These are phyloP conservation scores for Bryoerythrophyllum caledonicum DNA, from an alignment of 225 moss, liverwort and hornwort genomes.

Conservation along the genomic window DNA sequence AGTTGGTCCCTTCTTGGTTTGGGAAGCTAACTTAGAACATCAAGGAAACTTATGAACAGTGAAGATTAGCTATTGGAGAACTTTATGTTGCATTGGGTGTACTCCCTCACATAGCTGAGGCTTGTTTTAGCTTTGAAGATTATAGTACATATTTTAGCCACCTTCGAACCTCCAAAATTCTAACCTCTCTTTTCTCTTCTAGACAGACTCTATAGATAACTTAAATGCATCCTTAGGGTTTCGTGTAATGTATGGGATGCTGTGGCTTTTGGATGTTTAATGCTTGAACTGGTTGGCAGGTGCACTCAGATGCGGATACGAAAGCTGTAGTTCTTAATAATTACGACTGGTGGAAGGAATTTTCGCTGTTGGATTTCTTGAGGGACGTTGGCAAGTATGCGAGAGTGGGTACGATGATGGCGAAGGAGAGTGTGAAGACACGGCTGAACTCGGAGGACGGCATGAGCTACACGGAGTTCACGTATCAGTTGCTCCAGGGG, in stretches of 20 bases:
- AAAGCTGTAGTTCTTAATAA: constrained; percentile 73
- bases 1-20: too few relatives aligned
- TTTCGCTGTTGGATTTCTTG: constrained; percentile 76
- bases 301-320: constrained; percentile 34
- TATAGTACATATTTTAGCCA: too few relatives aligned
- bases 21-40: too few relatives aligned
- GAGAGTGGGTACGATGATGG: constrained; percentile 96
- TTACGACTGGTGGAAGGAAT: constrained; percentile 93
- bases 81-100: too few relatives aligned
- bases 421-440: constrained; percentile 94
- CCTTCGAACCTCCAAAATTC: too few relatives aligned
- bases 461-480: constrained; percentile 98
- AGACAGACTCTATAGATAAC: too few relatives aligned
- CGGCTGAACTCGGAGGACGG: constrained; percentile 94
- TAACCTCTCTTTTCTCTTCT: too few relatives aligned
- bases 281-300: constrained; percentile 23
- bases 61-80: too few relatives aligned
- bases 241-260: neutral
- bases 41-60: too few relatives aligned
- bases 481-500: constrained; percentile 93
- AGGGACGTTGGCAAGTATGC: constrained; percentile 91
- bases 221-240: neutral
- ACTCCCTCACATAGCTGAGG: too few relatives aligned
- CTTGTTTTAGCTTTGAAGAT: too few relatives aligned
- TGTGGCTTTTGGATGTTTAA: neutral